Evolutionary conservation across 345 rosid genomes (phyloP).

Genomic region (Arabis alpina): DNA sequence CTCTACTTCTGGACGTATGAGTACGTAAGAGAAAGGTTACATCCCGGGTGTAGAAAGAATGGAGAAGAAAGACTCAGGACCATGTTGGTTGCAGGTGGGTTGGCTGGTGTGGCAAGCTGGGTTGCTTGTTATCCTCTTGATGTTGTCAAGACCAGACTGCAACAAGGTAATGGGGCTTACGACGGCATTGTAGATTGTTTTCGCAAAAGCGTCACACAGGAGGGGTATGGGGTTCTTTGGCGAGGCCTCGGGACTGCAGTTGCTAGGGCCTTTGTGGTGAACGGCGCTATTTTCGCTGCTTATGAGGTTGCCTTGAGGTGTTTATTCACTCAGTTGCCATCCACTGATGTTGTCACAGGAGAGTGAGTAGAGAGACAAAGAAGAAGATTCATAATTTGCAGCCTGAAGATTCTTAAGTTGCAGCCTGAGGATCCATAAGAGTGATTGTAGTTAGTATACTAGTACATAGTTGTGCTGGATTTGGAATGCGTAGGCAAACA

Average conservation of each 20-base stretch:
- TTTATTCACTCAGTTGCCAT: slow-evolving; percentile 55
- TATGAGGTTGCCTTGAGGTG: slow-evolving; percentile 87
- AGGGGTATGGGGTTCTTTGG: slow-evolving; percentile 78
- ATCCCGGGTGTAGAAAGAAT: slow-evolving; percentile 87
- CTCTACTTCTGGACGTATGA: slow-evolving; percentile 94
- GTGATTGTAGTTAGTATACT: slow-evolving; percentile 10
- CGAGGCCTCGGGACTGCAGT: slow-evolving; percentile 98
- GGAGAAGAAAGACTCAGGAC: slow-evolving; percentile 70
- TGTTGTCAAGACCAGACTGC: slow-evolving; percentile 86
- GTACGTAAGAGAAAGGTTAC: slow-evolving; percentile 73
- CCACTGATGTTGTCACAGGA: slow-evolving; percentile 42
- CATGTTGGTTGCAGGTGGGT: slow-evolving; percentile 83
- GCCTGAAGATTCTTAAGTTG: slow-evolving; percentile 10
- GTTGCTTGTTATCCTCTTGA: slow-evolving; percentile 83
- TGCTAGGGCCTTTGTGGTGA: slow-evolving; percentile 91
- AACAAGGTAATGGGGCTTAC: slow-evolving; percentile 55
- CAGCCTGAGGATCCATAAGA: not conserved
- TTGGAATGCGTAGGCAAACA: slow-evolving; percentile 1
- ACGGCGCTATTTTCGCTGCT: slow-evolving; percentile 85
- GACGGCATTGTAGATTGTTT: slow-evolving; percentile 74
- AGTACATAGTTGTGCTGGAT: slow-evolving; percentile 12
- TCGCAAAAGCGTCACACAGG: slow-evolving; percentile 58
- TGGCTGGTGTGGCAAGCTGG: slow-evolving; percentile 97
- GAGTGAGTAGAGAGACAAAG: slow-evolving; percentile 15
- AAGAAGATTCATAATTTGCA: slow-evolving; percentile 10